Percentiles rank a stretch among this genome's conserved stretches.
These are phyloP conservation scores for Ogataea corticis DNA, from an alignment of 805 yeast genomes.

Conservation along the genomic window DNA sequence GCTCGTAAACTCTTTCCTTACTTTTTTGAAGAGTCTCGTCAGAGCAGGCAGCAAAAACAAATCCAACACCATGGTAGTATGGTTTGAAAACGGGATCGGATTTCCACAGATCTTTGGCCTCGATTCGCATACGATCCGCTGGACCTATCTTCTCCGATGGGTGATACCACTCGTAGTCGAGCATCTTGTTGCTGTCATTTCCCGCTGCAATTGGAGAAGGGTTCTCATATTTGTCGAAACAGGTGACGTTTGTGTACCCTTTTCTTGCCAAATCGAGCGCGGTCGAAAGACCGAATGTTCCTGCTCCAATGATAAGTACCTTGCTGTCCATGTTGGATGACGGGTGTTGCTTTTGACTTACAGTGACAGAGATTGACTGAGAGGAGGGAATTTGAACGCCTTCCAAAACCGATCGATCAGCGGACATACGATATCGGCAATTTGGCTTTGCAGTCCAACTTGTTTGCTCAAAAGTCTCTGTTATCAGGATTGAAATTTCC, in stretches of 20 bases:
- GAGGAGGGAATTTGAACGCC: not conserved
- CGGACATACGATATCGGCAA: no score
- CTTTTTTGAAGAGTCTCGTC: conserved; percentile 16
- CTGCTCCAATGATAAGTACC: conserved; percentile 30
- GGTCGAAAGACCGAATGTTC: conserved; percentile 36
- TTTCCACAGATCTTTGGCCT: conserved; percentile 32
- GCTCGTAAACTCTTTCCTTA: conserved; percentile 29
- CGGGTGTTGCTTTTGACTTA: no score
- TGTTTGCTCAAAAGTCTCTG: no score
- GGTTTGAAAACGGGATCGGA: conserved; percentile 23
- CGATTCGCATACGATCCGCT: conserved; percentile 12
- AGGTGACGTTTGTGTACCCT: conserved; percentile 16
- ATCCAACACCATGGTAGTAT: conserved; percentile 18
- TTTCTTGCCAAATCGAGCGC: conserved; percentile 26
- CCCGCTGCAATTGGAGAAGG: conserved; percentile 37
- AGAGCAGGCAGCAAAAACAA: conserved; percentile 27
- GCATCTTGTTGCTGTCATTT: conserved; percentile 34
- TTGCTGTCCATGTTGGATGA: not conserved
- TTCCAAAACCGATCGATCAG: no score
- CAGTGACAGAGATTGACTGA: no score
- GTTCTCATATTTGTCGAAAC: conserved; percentile 28
- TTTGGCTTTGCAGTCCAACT: no score
- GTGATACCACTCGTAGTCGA: conserved; percentile 31
- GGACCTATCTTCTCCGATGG: conserved; percentile 28
- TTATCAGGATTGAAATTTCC: no score